Evolutionary conservation across 495 filamentous ascomycete genomes (phyloP).

Genomic region (Trypethelium eluteriae): DNA sequence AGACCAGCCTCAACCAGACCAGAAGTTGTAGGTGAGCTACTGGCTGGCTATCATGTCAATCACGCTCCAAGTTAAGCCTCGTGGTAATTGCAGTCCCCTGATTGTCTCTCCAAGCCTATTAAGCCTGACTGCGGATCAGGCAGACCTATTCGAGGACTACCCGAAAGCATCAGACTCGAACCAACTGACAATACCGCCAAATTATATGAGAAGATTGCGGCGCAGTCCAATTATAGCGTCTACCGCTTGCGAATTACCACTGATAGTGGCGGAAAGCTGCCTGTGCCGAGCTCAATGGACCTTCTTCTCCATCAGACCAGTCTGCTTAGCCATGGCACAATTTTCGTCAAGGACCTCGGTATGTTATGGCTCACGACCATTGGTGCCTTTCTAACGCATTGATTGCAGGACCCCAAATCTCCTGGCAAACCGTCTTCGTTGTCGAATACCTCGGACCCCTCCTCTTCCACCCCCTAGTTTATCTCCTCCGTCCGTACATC

Average conservation of each 20-base stretch:
- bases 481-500: constrained; percentile 61
- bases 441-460: constrained; percentile 95
- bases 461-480: constrained; percentile 72
- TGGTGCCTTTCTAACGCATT: not conserved
- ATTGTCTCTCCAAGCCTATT: constrained; percentile 10
- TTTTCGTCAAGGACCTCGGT: constrained; percentile 94
- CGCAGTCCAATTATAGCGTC: constrained; percentile 45
- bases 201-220: constrained; percentile 51
- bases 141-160: constrained; percentile 36
- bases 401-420: constrained; percentile 71
- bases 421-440: constrained; percentile 88
- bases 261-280: constrained; percentile 55
- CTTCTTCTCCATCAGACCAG: constrained; percentile 55
- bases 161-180: constrained; percentile 27
- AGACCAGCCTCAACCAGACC: too few relatives aligned
- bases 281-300: constrained; percentile 61
- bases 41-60: constrained; percentile 20
- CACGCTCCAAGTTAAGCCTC: constrained; percentile 23
- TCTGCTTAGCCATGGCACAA: constrained; percentile 57
- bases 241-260: constrained; percentile 66
- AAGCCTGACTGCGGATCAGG: constrained; percentile 22
- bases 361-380: constrained; percentile 29
- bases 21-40: too few relatives aligned
- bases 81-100: constrained; percentile 23
- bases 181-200: constrained; percentile 27